Evolutionary conservation across 2,329 filamentous ascomycete species (phyloP), one percentile per base, ranked within the genome.

Genomic region (Colletotrichum tropicicola): DNA sequence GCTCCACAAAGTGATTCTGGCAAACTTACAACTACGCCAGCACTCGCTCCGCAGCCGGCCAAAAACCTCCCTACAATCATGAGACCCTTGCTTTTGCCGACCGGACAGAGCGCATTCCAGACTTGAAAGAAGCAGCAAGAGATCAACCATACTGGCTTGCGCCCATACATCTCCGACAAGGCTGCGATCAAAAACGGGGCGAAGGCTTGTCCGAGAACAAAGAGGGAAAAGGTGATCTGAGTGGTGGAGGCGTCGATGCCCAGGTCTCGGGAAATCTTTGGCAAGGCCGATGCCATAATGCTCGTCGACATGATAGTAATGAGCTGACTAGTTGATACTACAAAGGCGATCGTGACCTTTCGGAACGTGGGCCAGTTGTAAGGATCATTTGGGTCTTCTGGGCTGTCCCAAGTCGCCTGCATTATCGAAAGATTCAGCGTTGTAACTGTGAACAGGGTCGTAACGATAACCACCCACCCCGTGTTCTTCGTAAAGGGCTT

Each of bases 51-150:
- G 1, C 69, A 70, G 6, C 90, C 91, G 4, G 85, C 83, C 2
- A 91, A 68, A 68, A 91, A 85, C 1, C 89, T 85, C 68, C 91
- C 88, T 4, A 77, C 80, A 51, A 89, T 83, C 41, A 90, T 79
- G 51, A 82, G 72, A 15, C 74, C 77, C n/a, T 87, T 71, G 7
- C 75, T 79, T 0, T 81, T 81, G 1, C 84, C 80, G 17, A 85
- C 72, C 0, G 87, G 86, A 70, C 85, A 85, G 13, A 77, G 86
- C 8, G 81, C 69, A 27, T 73, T 80, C 48, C 77, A 80, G 9
- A 65, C 66, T 25, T 77, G 59, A 66, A 73, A 79, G 35, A 74
- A 57, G 23, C 74, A 49, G 32, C 73, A 76, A 62, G 73, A 77
- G 35, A 70, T 52, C 45, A 79, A 71, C 66, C 82, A 82, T n/a